A percentile compares a stretch with the other conserved stretches of the same genome.
These are phyloP conservation scores for Yarrowia keelungensis DNA, from an alignment of 805 yeast species.

Conservation along the genomic window DNA sequence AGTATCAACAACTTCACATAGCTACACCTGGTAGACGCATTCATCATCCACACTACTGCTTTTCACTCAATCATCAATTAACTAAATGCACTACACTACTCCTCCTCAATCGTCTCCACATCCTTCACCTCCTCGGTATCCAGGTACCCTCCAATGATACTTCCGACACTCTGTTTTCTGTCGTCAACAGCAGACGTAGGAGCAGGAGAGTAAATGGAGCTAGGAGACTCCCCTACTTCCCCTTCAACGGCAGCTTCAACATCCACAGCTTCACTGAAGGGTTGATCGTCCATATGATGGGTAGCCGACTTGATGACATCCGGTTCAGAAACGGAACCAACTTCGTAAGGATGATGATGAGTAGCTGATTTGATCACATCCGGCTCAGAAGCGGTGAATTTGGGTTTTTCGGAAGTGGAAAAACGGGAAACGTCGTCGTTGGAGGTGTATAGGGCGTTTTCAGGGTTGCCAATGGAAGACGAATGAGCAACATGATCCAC, in stretches of 20 bases:
- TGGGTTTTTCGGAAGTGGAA: background rate
- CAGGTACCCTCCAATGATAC: constrained; percentile 15
- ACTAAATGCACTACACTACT: background rate
- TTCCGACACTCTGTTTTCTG: constrained; percentile 15
- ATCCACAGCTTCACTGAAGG: constrained; percentile 8
- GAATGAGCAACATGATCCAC: background rate
- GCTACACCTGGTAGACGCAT: too few species aligned
- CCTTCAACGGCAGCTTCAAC: background rate
- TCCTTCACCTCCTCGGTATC: background rate
- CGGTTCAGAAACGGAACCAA: constrained; percentile 15
- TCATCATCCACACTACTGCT: too few species aligned
- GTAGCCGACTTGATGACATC: constrained; percentile 21
- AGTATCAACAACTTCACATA: too few species aligned
- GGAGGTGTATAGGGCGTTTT: background rate
- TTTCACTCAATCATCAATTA: too few species aligned
- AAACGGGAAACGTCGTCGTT: constrained; percentile 4
- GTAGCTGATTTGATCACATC: constrained; percentile 24
- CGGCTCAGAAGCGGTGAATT: constrained; percentile 3
- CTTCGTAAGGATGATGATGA: constrained; percentile 13
- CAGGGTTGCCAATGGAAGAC: constrained; percentile 11
- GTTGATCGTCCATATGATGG: constrained; percentile 8
- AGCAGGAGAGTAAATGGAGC: background rate
- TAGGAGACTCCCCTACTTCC: background rate
- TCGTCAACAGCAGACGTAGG: background rate
- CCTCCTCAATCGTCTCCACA: constrained; percentile 14